Conservation (phyloP, 2,329 filamentous ascomycete species). For the Didymella segeticola region DNA sequence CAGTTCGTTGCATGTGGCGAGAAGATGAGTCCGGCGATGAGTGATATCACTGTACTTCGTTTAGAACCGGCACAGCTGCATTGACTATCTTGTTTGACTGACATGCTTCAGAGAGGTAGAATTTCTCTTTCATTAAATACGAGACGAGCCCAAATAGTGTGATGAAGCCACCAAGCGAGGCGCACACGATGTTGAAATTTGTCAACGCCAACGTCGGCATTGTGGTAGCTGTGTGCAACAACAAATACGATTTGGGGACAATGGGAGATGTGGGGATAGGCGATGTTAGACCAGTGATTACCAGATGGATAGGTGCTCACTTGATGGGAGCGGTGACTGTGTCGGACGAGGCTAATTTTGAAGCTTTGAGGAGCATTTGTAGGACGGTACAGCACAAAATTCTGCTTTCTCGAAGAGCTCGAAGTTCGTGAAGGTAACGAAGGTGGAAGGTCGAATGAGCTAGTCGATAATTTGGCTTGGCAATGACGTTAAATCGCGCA, state of each 20-base stretch:
- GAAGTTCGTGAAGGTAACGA: not conserved
- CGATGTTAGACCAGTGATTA: no score
- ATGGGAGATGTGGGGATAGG: constrained; percentile 1
- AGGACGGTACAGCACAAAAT: not conserved
- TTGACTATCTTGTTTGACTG: constrained; percentile 51
- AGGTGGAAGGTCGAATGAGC: not conserved
- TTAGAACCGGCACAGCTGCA: not conserved
- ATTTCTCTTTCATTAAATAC: constrained; percentile 86
- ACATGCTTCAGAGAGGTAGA: constrained; percentile 91
- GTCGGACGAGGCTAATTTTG: not conserved
- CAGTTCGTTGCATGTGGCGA: constrained; percentile 80
- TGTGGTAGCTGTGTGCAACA: not conserved
- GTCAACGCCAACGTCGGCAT: constrained; percentile 70
- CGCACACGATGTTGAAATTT: constrained; percentile 86
- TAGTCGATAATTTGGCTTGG: constrained; percentile 7
- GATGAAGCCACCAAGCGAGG: constrained; percentile 84
- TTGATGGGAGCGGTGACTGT: constrained; percentile 7
- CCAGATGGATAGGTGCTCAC: constrained; percentile 1
- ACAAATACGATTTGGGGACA: not conserved
- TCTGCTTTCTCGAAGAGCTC: not conserved
- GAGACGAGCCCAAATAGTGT: constrained; percentile 90
- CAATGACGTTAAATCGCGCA: constrained; percentile 10
- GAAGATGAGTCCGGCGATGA: constrained; percentile 78
- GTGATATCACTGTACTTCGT: constrained; percentile 74
- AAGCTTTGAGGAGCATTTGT: constrained; percentile 3